Evolutionary conservation across 805 yeast genomes (phyloP).

Genomic region (Wickerhamiella qilinensis): DNA sequence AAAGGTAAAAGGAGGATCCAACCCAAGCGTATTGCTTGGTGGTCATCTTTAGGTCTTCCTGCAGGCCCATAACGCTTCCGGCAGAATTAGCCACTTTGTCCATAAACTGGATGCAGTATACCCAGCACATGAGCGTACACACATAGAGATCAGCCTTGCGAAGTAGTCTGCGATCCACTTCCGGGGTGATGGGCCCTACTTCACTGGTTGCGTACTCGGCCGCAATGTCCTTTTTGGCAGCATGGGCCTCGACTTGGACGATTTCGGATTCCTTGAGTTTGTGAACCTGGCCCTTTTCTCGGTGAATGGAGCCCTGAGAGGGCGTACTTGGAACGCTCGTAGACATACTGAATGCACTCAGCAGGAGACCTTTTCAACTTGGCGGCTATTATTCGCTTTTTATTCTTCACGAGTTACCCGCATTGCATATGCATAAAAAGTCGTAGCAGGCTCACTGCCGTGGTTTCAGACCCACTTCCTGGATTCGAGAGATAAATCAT

Average conservation of each 20-base stretch:
- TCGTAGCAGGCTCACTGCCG: too few species aligned
- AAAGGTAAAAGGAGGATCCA: slow-evolving; percentile 44
- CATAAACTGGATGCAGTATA: slow-evolving; percentile 39
- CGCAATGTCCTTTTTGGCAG: slow-evolving; percentile 1
- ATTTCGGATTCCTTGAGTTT: background rate
- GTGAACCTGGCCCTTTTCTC: too few species aligned
- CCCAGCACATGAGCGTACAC: slow-evolving; percentile 33
- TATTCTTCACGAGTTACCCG: too few species aligned
- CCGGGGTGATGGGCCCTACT: background rate
- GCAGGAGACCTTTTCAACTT: too few species aligned
- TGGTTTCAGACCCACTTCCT: too few species aligned
- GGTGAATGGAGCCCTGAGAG: too few species aligned
- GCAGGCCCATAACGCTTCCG: slow-evolving; percentile 36
- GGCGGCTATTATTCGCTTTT: too few species aligned
- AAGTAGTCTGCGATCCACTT: slow-evolving; percentile 18
- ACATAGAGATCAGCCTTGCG: slow-evolving; percentile 36
- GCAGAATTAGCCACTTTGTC: slow-evolving; percentile 38
- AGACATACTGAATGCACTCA: too few species aligned
- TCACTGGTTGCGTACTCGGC: slow-evolving; percentile 5
- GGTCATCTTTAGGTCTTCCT: slow-evolving; percentile 29
- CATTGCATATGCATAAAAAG: too few species aligned
- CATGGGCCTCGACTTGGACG: background rate
- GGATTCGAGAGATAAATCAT: too few species aligned
- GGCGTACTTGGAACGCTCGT: too few species aligned
- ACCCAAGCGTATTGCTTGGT: slow-evolving; percentile 30